Evolutionary conservation across 164 flowering plant species (phyloP), one percentile per base, ranked within the genome.

Genomic region (Umbellularia californica): DNA sequence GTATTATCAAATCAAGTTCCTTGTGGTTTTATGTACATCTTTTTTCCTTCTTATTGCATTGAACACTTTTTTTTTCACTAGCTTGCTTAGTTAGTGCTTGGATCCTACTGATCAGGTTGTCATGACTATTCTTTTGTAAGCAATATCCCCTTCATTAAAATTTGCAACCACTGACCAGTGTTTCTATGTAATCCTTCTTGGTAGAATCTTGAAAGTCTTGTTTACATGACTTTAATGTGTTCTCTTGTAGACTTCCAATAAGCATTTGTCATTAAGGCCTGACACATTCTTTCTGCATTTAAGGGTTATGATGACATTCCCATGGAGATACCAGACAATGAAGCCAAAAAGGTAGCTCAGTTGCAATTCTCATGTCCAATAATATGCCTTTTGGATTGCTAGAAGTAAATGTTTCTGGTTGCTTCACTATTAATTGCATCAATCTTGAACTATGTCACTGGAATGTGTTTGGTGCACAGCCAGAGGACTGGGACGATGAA

Each of bases 401-500:
- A 47, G 24, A 69, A 52, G 20, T 28, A 19, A 22, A 27, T 20
- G 24, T 2, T 0, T 6, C 5, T 28, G 10, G 28, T 68, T 33
- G 24, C 24, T 69, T 69, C 20, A 47, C 14, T 47, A 9, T 67
- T 14, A 6, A 5, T 41, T 41, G 2, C 71, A 9, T 19, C 17
- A 47, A 41, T 20, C 11, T 19, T 20, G 19, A 19, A 11, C 10
- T 10, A 19, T 14, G 28, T 64, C 3, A 7, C 28, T 30, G 47
- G 60, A 64, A 9, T 30, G 11, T 17, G 5, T 19, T 7, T 83
- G 23, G 47, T 41, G 47, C 47, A 41, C 77, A 94, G 98, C 98
- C 97, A 20, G 96, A 91, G 73, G 98, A 94, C 71, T 94, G 98
- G 98, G 98, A 94, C 86, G 97, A 94, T 70, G 94, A 90, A 81